phyloP scores from a whole-genome alignment of 768 basidiomycete genomes.

The Rubroboletus pulcherrimus region DNA sequence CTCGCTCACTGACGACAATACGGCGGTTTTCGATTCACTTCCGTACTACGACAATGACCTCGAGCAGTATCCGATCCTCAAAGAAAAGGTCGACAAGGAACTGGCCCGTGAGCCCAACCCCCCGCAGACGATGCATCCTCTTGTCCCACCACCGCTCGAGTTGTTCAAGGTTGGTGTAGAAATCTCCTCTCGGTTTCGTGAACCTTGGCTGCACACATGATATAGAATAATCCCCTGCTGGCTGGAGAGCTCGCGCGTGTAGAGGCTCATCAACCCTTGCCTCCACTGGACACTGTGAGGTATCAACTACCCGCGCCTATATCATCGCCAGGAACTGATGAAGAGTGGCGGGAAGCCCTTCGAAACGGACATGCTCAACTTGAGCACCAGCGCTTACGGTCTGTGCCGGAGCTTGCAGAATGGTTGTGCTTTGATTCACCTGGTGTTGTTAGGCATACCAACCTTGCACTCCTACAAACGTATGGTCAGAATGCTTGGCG shows the following conservation, averaged over 20 bases:
- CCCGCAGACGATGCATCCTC: conserved; percentile 61
- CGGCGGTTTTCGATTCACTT: conserved; percentile 69
- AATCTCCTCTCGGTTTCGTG: neutral
- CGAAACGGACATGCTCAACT: conserved; percentile 78
- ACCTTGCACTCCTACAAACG: conserved; percentile 75
- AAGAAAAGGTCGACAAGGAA: conserved; percentile 74
- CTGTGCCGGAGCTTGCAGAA: conserved; percentile 11
- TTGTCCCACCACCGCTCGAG: conserved; percentile 60
- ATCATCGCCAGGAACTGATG: conserved; percentile 58
- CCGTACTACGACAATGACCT: conserved; percentile 96
- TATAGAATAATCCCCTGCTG: conserved; percentile 64
- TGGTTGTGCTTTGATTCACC: neutral
- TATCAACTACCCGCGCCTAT: conserved; percentile 72
- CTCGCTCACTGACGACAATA: conserved; percentile 9
- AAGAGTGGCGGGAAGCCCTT: conserved; percentile 72
- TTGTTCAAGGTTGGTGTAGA: conserved; percentile 61
- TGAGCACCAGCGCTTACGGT: conserved; percentile 84
- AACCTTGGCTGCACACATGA: neutral
- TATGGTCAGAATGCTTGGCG: conserved; percentile 92
- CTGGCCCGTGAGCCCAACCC: conserved; percentile 67
- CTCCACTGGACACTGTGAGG: conserved; percentile 64
- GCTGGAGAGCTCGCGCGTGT: conserved; percentile 72
- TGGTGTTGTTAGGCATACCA: conserved; percentile 59
- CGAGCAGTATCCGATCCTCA: conserved; percentile 66
- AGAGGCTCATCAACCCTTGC: conserved; percentile 61